These are phyloP conservation scores for Ceratocystis lukuohia DNA, from an alignment of 2,329 filamentous ascomycete genomes.

Conservation along the genomic window DNA sequence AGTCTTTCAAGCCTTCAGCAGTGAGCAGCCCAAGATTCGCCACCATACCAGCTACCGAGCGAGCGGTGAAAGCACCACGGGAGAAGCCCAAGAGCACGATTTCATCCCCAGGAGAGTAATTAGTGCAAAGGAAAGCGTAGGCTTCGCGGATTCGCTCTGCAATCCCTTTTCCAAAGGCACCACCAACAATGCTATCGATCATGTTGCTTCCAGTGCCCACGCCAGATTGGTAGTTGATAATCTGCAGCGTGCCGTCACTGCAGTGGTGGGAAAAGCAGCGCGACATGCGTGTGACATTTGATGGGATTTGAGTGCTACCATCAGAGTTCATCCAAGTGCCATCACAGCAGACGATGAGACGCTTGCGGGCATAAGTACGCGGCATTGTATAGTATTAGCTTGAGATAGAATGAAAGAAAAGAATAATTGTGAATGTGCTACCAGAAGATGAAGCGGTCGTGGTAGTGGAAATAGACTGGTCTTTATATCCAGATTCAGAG, in stretches of 20 bases:
- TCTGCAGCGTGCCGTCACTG: slow-evolving; percentile 40
- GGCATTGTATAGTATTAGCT: background rate
- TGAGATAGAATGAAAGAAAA: background rate
- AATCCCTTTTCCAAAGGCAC: slow-evolving; percentile 42
- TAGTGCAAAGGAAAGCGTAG: slow-evolving; percentile 49
- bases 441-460: background rate
- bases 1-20: slow-evolving; percentile 39
- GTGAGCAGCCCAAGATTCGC: slow-evolving; percentile 39
- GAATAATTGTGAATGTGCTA: background rate
- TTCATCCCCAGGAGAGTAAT: slow-evolving; percentile 45
- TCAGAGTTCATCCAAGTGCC: slow-evolving; percentile 43
- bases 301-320: slow-evolving; percentile 38
- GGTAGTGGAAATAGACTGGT: background rate
- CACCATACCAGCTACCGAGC: slow-evolving; percentile 43
- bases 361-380: slow-evolving; percentile 26
- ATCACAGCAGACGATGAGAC: slow-evolving; percentile 40
- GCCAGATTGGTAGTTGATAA: slow-evolving; percentile 48
- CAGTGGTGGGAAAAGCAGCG: slow-evolving; percentile 41
- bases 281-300: slow-evolving; percentile 48
- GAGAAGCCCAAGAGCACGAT: slow-evolving; percentile 46
- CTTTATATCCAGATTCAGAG: background rate
- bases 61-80: slow-evolving; percentile 44
- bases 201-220: slow-evolving; percentile 41
- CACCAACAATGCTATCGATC: slow-evolving; percentile 39
- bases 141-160: slow-evolving; percentile 46